Evolutionary conservation across 1,139 yeast genomes (phyloP).

Genomic region (Kluyveromyces sp.): DNA sequence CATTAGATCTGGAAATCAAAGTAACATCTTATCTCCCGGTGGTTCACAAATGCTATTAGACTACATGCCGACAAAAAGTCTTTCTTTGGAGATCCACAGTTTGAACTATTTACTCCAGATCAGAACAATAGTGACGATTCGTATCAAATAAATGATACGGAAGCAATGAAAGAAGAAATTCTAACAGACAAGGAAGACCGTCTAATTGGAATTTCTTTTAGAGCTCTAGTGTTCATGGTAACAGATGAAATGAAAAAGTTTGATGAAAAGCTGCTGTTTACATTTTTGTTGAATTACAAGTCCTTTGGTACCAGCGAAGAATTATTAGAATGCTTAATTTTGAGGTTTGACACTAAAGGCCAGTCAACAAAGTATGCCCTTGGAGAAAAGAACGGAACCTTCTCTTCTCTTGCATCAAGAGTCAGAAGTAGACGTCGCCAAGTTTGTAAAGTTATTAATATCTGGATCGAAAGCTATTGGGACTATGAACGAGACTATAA

Average conservation of each 20-base stretch:
- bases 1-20: conserved; percentile 51
- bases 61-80: conserved; percentile 34
- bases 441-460: conserved; percentile 59
- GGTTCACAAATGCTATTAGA: conserved; percentile 46
- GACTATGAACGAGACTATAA: conserved; percentile 51
- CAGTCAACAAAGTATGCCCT: conserved; percentile 28
- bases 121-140: conserved; percentile 2
- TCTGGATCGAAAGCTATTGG: conserved; percentile 92
- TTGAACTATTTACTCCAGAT: conserved; percentile 30
- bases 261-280: conserved; percentile 61
- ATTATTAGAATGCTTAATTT: conserved; percentile 59
- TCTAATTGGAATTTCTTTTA: conserved; percentile 70
- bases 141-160: conserved; percentile 24
- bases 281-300: conserved; percentile 76
- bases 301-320: conserved; percentile 65
- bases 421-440: conserved; percentile 59
- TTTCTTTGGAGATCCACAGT: conserved; percentile 37
- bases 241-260: conserved; percentile 63
- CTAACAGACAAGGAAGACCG: conserved; percentile 43
- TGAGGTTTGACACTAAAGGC: conserved; percentile 52
- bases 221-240: conserved; percentile 60
- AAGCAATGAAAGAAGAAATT: conserved; percentile 36
- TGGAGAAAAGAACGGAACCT: conserved; percentile 34
- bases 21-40: conserved; percentile 46
- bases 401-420: conserved; percentile 40